phyloP scores from a whole-genome alignment of 768 basidiomycete genomes.

The Daedaleopsis sinensis region DNA sequence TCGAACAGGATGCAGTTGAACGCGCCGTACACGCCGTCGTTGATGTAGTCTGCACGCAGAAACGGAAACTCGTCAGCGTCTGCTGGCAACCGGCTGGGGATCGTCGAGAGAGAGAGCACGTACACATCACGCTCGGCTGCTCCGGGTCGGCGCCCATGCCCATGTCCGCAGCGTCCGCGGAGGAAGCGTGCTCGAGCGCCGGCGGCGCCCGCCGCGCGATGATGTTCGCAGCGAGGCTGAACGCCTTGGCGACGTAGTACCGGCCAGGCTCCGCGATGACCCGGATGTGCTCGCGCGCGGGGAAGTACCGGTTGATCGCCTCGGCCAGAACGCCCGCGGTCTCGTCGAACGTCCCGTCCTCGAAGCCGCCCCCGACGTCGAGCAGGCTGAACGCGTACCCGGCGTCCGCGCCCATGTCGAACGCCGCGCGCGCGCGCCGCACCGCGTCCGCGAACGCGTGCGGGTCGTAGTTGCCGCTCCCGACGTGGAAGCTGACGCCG shows the following conservation, averaged over 20 bases:
- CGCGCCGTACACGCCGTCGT: slow-evolving; percentile 97
- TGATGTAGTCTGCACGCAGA: slow-evolving; percentile 93
- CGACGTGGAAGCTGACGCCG: slow-evolving; percentile 97
- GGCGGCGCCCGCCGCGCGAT: slow-evolving; percentile 82
- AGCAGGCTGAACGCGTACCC: slow-evolving; percentile 86
- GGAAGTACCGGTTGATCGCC: slow-evolving; percentile 82
- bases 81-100: too few relatives aligned
- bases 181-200: slow-evolving; percentile 31
- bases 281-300: slow-evolving; percentile 65
- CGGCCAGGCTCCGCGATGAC: slow-evolving; percentile 96
- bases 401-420: slow-evolving; percentile 80
- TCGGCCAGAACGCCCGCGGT: slow-evolving; percentile 71
- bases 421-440: slow-evolving; percentile 76
- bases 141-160: slow-evolving; percentile 31
- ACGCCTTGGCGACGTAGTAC: slow-evolving; percentile 91
- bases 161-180: slow-evolving; percentile 17
- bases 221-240: slow-evolving; percentile 90
- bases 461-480: slow-evolving; percentile 95
- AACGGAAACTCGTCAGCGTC: not conserved
- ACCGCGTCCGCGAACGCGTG: slow-evolving; percentile 89
- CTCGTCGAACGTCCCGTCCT: slow-evolving; percentile 80
- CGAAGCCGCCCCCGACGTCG: slow-evolving; percentile 97
- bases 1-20: slow-evolving; percentile 98
- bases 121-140: slow-evolving; percentile 85
- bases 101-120: slow-evolving; percentile 39